Percentiles rank a stretch among this genome's conserved stretches.
Conservation (phyloP, 306 rosid species). For the Carpinus viminea region DNA sequence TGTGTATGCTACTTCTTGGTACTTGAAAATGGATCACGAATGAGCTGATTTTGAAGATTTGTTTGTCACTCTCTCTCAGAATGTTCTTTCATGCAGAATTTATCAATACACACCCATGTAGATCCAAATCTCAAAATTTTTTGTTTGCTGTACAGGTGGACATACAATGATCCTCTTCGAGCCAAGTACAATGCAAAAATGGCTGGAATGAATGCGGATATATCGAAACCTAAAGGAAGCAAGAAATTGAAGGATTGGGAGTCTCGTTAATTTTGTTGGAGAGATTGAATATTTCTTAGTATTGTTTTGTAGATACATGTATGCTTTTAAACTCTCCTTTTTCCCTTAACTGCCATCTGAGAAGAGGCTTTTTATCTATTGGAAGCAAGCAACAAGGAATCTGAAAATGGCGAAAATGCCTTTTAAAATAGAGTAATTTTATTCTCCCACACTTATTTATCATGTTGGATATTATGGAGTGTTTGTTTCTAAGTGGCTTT, state of each 20-base stretch:
- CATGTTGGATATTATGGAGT: neutral
- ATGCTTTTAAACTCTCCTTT: neutral
- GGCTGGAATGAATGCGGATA: constrained; percentile 86
- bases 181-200: constrained; percentile 88
- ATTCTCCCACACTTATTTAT: neutral
- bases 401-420: neutral
- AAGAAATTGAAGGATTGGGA: constrained; percentile 89
- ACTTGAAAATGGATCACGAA: neutral
- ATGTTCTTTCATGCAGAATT: neutral
- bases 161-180: constrained; percentile 95
- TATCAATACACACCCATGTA: too few relatives aligned
- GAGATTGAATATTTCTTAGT: neutral
- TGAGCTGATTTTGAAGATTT: neutral
- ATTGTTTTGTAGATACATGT: neutral
- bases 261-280: constrained; percentile 43
- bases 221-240: constrained; percentile 88
- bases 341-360: neutral
- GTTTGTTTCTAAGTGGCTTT: too few relatives aligned
- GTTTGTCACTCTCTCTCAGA: neutral
- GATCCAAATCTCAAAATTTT: neutral
- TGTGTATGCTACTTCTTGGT: neutral
- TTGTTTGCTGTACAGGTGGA: constrained; percentile 69
- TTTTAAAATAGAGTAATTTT: neutral
- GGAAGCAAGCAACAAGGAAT: neutral
- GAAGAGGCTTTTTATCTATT: neutral